Percentiles rank a stretch among this genome's conserved stretches.
phyloP scores from a whole-genome alignment of 2,329 filamentous ascomycete genomes.

The Chaetomium sp. region DNA sequence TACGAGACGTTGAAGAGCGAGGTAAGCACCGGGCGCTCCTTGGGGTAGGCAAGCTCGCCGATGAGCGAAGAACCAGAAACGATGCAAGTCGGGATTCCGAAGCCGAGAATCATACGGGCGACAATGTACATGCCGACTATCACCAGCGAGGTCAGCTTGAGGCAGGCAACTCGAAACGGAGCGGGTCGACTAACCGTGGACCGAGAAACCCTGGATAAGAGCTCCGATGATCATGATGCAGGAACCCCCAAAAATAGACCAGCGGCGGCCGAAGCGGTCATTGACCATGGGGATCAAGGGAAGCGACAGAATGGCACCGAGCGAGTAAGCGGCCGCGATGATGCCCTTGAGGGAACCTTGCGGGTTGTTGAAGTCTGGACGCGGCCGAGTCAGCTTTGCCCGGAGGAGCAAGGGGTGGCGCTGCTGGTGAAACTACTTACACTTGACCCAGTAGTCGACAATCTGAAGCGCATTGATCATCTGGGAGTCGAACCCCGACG shows the following conservation, averaged over 20 bases:
- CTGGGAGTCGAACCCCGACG: slow-evolving; percentile 49
- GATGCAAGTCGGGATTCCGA: slow-evolving; percentile 62
- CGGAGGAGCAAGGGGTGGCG: background rate
- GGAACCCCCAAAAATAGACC: slow-evolving; percentile 58
- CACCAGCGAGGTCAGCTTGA: background rate
- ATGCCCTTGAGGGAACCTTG: slow-evolving; percentile 8
- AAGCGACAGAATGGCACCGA: slow-evolving; percentile 60
- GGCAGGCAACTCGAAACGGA: background rate
- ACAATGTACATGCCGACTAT: slow-evolving; percentile 59
- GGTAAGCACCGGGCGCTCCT: slow-evolving; percentile 60
- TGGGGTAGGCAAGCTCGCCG: slow-evolving; percentile 62
- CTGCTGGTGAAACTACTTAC: slow-evolving; percentile 36
- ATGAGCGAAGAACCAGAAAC: slow-evolving; percentile 61
- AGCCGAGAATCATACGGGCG: slow-evolving; percentile 61
- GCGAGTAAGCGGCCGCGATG: slow-evolving; percentile 49
- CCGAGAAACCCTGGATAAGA: slow-evolving; percentile 55
- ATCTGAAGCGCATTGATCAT: slow-evolving; percentile 50
- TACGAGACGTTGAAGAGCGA: slow-evolving; percentile 63
- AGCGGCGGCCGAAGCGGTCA: slow-evolving; percentile 56
- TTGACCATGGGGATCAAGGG: slow-evolving; percentile 59
- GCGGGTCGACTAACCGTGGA: slow-evolving; percentile 38
- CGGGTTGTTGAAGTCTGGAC: slow-evolving; percentile 51
- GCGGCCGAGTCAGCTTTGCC: background rate
- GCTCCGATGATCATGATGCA: slow-evolving; percentile 57
- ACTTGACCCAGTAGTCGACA: slow-evolving; percentile 41